Evolutionary conservation across 257 asterid species (phyloP), one percentile per base, ranked within the genome.

Genomic region (Fraxinus cuspidata): DNA sequence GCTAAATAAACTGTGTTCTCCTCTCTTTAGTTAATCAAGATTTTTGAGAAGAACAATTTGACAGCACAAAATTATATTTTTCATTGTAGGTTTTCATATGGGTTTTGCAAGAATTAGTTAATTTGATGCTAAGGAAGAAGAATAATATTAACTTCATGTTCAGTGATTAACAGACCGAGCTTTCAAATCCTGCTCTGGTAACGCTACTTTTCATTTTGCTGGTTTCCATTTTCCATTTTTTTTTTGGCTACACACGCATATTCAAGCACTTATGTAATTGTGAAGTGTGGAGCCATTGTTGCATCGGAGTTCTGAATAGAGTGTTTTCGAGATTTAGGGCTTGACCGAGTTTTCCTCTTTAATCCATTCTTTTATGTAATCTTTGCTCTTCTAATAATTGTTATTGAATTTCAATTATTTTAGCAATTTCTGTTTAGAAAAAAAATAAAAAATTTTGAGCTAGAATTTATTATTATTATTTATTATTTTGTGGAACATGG

Each of bases 311-410:
- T 76, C 72, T 78, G 70, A 87, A 85, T 87, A 82, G 74, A 71
- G 79, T 69, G 40, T 79, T 58, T 69, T 28, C 72, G 31, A 74
- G 83, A 77, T 76, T 84, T 82, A 84, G 86, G 87, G 87, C 78
- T 81, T 56, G 80, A 82, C 84, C 63, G 66, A 77, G 78, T 85
- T 83, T 4, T 27, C 69, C 5, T 25, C 27, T 23, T 63, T 25
- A 60, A 63, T 63, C 12, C 19, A 63, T 63, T 63, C 31, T 63
- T 56, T 63, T 9, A 10, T 63, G 10, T 63, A 25, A 23, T n/a
- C 8, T 60, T 23, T 60, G 67, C 67, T 60, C 69, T 63, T 63
- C 1, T 25, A 51, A 2, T 28, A 47, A 7, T 38, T 13, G 32
- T n/a, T 75, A 4, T 1, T 67, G 34, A 15, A 63, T 71, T 70